Evolutionary conservation across 306 rosid genomes (phyloP).

Genomic region (Hippophae gyantsensis): DNA sequence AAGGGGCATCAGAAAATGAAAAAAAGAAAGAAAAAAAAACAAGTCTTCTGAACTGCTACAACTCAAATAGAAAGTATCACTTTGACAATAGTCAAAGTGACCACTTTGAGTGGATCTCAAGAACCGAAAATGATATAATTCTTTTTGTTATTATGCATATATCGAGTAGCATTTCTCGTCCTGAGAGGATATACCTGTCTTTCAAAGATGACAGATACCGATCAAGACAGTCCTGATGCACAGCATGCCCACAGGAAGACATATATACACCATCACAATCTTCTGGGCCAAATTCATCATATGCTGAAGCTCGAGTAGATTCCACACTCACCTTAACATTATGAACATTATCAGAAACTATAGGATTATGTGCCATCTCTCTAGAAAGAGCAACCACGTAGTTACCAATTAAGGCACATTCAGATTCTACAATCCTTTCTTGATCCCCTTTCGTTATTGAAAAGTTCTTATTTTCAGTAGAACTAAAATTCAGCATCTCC

Average conservation of each 20-base stretch:
- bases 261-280: constrained; percentile 85
- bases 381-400: constrained; percentile 55
- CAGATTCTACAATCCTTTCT: constrained; percentile 25
- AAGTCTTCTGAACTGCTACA: too few species aligned
- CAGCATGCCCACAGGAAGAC: constrained; percentile 98
- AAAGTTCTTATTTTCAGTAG: constrained; percentile 20
- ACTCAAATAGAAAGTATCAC: too few species aligned
- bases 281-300: constrained; percentile 63
- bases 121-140: too few species aligned
- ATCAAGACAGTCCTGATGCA: constrained; percentile 90
- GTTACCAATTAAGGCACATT: constrained; percentile 54
- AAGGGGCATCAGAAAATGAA: too few species aligned
- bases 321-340: constrained; percentile 29
- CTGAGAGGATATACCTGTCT: constrained; percentile 55
- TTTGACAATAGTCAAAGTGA: too few species aligned
- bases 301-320: constrained; percentile 32
- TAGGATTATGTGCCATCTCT: constrained; percentile 41
- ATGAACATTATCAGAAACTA: constrained; percentile 39
- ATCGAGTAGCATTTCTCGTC: background rate
- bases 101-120: too few species aligned
- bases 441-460: constrained; percentile 28
- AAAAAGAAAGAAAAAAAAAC: too few species aligned
- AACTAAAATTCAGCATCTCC: constrained; percentile 25
- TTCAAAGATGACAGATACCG: constrained; percentile 75
- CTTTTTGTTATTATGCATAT: too few species aligned